phyloP scores from a whole-genome alignment of 2,329 filamentous ascomycete genomes.

The Diaporthe australafricana region DNA sequence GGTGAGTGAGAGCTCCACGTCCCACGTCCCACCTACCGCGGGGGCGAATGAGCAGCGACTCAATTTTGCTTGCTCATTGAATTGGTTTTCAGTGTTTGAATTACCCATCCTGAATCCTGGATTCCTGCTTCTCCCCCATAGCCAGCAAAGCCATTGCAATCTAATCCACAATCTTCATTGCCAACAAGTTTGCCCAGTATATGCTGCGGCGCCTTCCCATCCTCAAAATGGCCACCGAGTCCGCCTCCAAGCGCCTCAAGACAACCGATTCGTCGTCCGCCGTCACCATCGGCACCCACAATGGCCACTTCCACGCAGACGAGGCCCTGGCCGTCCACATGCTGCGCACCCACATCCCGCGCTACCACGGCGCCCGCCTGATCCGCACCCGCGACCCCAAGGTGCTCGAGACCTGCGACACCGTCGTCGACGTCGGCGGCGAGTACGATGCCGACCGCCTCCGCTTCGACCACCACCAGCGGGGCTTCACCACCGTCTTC shows the following conservation, averaged over 20 bases:
- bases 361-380: constrained; percentile 79
- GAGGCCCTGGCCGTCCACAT: constrained; percentile 97
- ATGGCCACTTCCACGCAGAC: constrained; percentile 98
- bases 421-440: constrained; percentile 97
- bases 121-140: background rate
- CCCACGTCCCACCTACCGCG: constrained; percentile 13
- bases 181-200: constrained; percentile 33
- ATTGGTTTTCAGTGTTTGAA: background rate
- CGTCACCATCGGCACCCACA: constrained; percentile 90
- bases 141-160: background rate
- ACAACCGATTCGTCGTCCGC: constrained; percentile 63
- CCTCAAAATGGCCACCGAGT: constrained; percentile 70
- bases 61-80: constrained; percentile 36
- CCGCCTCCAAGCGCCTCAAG: constrained; percentile 85
- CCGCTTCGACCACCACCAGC: constrained; percentile 98
- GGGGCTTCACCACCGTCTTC: constrained; percentile 87
- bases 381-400: constrained; percentile 89
- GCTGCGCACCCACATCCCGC: constrained; percentile 83
- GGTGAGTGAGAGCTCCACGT: background rate
- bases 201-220: constrained; percentile 56
- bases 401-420: constrained; percentile 84
- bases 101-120: background rate
- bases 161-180: background rate
- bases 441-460: constrained; percentile 83
- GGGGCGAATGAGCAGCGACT: constrained; percentile 32